Conservation (phyloP, 805 yeast genomes). For the Starmerella floris region DNA sequence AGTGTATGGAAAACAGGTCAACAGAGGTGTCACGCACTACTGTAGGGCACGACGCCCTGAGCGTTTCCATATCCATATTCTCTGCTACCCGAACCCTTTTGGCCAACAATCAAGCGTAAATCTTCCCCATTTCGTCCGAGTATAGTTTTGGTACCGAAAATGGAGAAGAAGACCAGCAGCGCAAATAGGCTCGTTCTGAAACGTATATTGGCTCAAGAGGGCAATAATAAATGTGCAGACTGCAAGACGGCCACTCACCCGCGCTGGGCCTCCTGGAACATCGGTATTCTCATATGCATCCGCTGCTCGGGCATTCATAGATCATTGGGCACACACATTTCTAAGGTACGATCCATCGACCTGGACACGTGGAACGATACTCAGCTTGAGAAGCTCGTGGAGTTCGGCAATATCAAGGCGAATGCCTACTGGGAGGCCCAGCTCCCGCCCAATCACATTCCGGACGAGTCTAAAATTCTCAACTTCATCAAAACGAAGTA, state of each 20-base stretch:
- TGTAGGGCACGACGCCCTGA: too few relatives aligned
- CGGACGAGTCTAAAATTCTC: slow-evolving; percentile 73
- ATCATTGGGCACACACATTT: slow-evolving; percentile 88
- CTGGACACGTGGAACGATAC: slow-evolving; percentile 94
- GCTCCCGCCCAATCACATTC: slow-evolving; percentile 55
- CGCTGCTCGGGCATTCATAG: slow-evolving; percentile 89
- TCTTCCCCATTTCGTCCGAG: too few relatives aligned
- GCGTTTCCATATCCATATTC: too few relatives aligned
- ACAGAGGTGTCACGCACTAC: too few relatives aligned
- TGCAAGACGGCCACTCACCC: slow-evolving; percentile 85
- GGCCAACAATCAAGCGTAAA: too few relatives aligned
- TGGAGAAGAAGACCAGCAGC: slow-evolving; percentile 17
- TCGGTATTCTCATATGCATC: slow-evolving; percentile 87
- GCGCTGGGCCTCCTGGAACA: slow-evolving; percentile 94
- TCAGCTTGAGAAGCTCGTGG: slow-evolving; percentile 65
- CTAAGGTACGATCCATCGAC: slow-evolving; percentile 85
- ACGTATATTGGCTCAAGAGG: slow-evolving; percentile 60
- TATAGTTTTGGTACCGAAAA: too few relatives aligned
- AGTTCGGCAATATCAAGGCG: slow-evolving; percentile 75
- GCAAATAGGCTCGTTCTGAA: slow-evolving; percentile 50
- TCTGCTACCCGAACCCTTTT: too few relatives aligned
- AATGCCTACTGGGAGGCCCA: slow-evolving; percentile 76
- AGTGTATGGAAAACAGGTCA: too few relatives aligned
- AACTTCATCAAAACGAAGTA: slow-evolving; percentile 87
- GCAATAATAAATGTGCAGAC: slow-evolving; percentile 75